A percentile compares a stretch with the other conserved stretches of the same genome.
These are phyloP conservation scores for Aspergillus sp. DNA, from an alignment of 2,329 filamentous ascomycete genomes.

Conservation along the genomic window DNA sequence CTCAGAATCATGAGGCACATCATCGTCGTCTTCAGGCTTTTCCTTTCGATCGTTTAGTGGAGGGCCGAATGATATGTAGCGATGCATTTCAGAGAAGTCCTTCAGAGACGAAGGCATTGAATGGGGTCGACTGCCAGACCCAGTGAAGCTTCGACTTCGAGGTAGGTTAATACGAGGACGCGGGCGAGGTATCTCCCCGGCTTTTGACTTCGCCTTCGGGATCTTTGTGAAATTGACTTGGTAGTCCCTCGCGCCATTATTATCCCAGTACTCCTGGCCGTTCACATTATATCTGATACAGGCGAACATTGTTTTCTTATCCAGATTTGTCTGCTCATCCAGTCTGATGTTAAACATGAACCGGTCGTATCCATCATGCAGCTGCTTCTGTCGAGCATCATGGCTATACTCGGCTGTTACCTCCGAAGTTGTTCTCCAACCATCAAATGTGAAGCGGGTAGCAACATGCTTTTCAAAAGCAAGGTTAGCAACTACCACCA, in stretches of 20 bases:
- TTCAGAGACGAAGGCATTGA: conserved; percentile 60
- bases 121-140: conserved; percentile 51
- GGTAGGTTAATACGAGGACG: conserved; percentile 59
- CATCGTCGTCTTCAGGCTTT: conserved; percentile 71
- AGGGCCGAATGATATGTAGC: conserved; percentile 57
- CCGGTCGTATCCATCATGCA: conserved; percentile 70
- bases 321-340: conserved; percentile 84
- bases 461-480: conserved; percentile 85
- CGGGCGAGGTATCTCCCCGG: conserved; percentile 39
- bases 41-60: conserved; percentile 64
- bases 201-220: conserved; percentile 55
- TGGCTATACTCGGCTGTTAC: conserved; percentile 84
- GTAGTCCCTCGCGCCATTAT: conserved; percentile 83
- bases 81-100: conserved; percentile 67
- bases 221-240: conserved; percentile 92
- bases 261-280: conserved; percentile 91
- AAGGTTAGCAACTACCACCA: conserved; percentile 80
- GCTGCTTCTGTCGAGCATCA: conserved; percentile 68
- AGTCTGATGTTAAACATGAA: conserved; percentile 95
- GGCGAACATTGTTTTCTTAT: conserved; percentile 88
- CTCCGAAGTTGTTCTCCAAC: conserved; percentile 98
- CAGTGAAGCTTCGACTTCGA: conserved; percentile 62
- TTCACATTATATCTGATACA: conserved; percentile 86
- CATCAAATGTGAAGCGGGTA: conserved; percentile 94
- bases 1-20: conserved; percentile 66